Base-by-base conservation (phyloP, 2,329 filamentous ascomycete species). In the Acrodontium crateriforme region DNA sequence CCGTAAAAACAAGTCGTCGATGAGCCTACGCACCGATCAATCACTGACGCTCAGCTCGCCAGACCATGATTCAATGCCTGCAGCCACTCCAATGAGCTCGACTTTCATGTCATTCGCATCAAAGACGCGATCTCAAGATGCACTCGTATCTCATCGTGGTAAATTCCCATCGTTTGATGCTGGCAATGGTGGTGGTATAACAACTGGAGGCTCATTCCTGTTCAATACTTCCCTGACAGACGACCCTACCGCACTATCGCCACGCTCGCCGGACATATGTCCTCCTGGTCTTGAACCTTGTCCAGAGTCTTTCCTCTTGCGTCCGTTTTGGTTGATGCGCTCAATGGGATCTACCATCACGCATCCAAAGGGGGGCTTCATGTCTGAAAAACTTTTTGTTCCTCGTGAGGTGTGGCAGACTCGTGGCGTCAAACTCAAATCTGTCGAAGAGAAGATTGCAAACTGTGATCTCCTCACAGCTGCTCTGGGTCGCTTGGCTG, bases 321-420 rank as follows among this genome's bases (percentile, higher is more conserved):
- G 89, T 12, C 91, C 89, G 2, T 98, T 94, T 54, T 98, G 89
- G 89, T 65, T 98, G 24, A 93, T 98, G 82, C 75, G 89, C 30
- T 85, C 80, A 36, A 66, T 98, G 15, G 92, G 89, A 49, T 83
- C 94, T 52, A 93, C 85, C 0, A 72, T 98, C 24, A 78, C 77
- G 11, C 87, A 98, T 47, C 83, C 87, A 2, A 74, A 83, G 14
- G 89, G 89, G 19, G 89, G 85, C 10, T 98, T 94, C 49, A 50
- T 98, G 12, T 92, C 85, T 29, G 87, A 76, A 13, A 85, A 84
- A 44, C 67, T 98, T 0, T 98, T 98, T 49, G 70, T 98, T 4
- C 85, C 89, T 5, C 71, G 81, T 28, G 85, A 95, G 48, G 82
- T 89, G 3, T 98, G 89, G 89, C 71, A 75, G 31, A 85, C 94